These are phyloP conservation scores for Steccherinum ochraceum DNA, from an alignment of 768 basidiomycete species.

Conservation along the genomic window DNA sequence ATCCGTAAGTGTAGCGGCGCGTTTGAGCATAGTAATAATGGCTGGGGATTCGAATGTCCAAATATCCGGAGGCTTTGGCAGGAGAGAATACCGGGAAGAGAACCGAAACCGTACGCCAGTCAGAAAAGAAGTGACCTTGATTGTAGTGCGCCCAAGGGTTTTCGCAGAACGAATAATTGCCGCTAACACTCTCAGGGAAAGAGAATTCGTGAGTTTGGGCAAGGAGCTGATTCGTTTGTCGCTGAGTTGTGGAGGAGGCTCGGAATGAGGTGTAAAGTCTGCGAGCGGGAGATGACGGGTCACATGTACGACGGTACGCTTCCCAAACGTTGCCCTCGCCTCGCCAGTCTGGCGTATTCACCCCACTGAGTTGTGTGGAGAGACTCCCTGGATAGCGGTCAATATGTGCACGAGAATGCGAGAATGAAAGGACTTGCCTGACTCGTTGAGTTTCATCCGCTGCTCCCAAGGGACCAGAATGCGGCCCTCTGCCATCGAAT, in stretches of 20 bases:
- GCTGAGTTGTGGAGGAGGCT: slow-evolving; percentile 30
- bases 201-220: slow-evolving; percentile 45
- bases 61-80: slow-evolving; percentile 77
- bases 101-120: slow-evolving; percentile 84
- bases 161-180: slow-evolving; percentile 69
- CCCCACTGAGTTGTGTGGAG: slow-evolving; percentile 21
- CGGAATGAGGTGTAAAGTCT: slow-evolving; percentile 78
- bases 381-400: slow-evolving; percentile 43
- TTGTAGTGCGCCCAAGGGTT: slow-evolving; percentile 78
- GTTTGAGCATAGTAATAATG: slow-evolving; percentile 93
- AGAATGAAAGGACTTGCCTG: no score
- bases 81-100: slow-evolving; percentile 96
- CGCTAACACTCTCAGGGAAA: slow-evolving; percentile 59
- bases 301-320: slow-evolving; percentile 87
- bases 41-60: slow-evolving; percentile 90
- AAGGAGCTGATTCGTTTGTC: slow-evolving; percentile 21
- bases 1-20: slow-evolving; percentile 81
- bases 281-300: slow-evolving; percentile 71
- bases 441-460: slow-evolving; percentile 63
- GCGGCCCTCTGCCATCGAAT: slow-evolving; percentile 89
- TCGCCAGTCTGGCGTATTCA: slow-evolving; percentile 80
- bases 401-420: no score
- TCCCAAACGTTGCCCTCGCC: slow-evolving; percentile 89
- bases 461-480: slow-evolving; percentile 93
- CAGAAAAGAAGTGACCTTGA: slow-evolving; percentile 96